Base-by-base conservation (phyloP, 306 rosid genomes). In the Dicorynia guianensis region DNA sequence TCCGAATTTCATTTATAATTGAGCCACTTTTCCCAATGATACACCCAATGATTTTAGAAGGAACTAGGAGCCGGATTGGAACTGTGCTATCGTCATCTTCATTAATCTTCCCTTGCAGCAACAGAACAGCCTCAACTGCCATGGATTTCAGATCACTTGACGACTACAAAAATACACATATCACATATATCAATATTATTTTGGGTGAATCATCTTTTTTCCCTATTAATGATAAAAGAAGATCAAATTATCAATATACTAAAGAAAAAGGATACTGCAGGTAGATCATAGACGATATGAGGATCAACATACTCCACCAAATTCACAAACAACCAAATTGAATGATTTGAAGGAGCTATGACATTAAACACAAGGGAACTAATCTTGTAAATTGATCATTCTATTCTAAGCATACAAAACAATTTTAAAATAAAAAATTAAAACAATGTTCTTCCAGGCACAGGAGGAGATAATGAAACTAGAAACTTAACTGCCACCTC, bases 1-100 rank as follows among this genome's bases (percentile, higher is more conserved):
- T 96, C 64, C 99, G 86, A 50, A 96, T 93, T 84, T 96, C 99
- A 84, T 89, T 88, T 30, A 96, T 90, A 75, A 96, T 93, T 34
- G 98, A 90, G 77, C 99, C 99, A 76, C 96, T 81, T 87, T 90
- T 96, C 80, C 99, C 99, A 47, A 96, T 96, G 44, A 96, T 87
- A 74, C 99, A 96, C 55, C 99, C 99, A 70, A 96, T 96, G 43
- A 93, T 91, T 87, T 89, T 96, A 65, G 93, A 87, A 38, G 93
- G 97, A 89, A 96, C 91, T 67, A 96, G 89, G 77, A 96, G 88
- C 56, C 93, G 89, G 30, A 92, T 85, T 55, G 91, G 78, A 55
- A 87, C 87, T 4, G 42, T 80, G 38, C 82, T 83, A 67, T 89
- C 99, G 64, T 96, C 99, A 71, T 89, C 99, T 8, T 96, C 98